Evolutionary conservation across 208 protist species (phyloP).

Genomic region (Angomonas desouzai): DNA sequence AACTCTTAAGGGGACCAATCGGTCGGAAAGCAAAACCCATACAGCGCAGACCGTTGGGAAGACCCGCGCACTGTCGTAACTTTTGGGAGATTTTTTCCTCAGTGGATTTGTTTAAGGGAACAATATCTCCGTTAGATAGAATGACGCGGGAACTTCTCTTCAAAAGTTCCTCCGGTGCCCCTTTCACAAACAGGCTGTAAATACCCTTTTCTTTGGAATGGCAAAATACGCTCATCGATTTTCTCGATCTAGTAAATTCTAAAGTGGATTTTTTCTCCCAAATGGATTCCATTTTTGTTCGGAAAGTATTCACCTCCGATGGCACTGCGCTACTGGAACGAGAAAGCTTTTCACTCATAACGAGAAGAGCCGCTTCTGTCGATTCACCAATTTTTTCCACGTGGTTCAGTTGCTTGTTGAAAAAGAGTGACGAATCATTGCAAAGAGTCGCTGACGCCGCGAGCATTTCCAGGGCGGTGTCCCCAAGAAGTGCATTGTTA

Average conservation of each 20-base stretch:
- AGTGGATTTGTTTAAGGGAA: conserved; percentile 30
- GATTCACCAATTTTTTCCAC: conserved; percentile 84
- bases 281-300: conserved; percentile 17
- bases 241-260: conserved; percentile 94
- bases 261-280: conserved; percentile 77
- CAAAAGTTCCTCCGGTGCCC: conserved; percentile 93
- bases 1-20: conserved; percentile 19
- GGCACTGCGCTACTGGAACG: not conserved
- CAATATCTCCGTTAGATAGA: conserved; percentile 41
- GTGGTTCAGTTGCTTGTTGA: conserved; percentile 20
- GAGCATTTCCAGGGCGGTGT: conserved; percentile 59
- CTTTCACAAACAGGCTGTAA: conserved; percentile 91
- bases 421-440: conserved; percentile 74
- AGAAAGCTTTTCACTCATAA: conserved; percentile 91
- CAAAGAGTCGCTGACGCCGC: conserved; percentile 60
- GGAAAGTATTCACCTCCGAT: conserved; percentile 24
- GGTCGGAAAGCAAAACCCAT: conserved; percentile 80
- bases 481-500: conserved; percentile 17
- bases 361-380: conserved; percentile 89
- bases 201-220: conserved; percentile 19
- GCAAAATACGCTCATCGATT: conserved; percentile 93
- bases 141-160: conserved; percentile 69
- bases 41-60: conserved; percentile 63
- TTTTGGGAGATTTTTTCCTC: conserved; percentile 25
- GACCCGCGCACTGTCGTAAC: conserved; percentile 53